These are phyloP conservation scores for Porphyrellus cyaneotinctus DNA, from an alignment of 768 basidiomycete genomes.

Conservation along the genomic window DNA sequence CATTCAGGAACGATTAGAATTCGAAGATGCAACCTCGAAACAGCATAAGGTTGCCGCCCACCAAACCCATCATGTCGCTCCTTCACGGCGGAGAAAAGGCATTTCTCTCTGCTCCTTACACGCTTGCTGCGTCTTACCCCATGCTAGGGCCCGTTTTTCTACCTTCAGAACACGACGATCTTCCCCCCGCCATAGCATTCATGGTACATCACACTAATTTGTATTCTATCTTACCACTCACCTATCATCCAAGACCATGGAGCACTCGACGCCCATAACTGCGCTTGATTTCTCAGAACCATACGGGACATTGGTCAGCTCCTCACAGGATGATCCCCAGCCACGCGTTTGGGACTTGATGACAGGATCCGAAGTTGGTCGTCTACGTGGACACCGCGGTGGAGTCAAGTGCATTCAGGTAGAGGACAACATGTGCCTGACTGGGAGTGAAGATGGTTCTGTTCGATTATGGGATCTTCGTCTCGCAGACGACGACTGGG, in stretches of 20 bases:
- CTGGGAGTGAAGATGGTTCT: constrained; percentile 84
- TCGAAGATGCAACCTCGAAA: constrained; percentile 50
- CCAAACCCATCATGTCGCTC: constrained; percentile 17
- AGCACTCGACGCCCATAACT: constrained; percentile 77
- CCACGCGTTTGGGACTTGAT: constrained; percentile 95
- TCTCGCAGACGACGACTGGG: constrained; percentile 69
- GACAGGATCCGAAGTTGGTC: constrained; percentile 81
- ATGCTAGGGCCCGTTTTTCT: constrained; percentile 83
- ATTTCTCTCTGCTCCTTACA: neutral
- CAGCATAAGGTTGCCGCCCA: constrained; percentile 17
- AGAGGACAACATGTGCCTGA: constrained; percentile 85
- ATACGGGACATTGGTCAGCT: constrained; percentile 88
- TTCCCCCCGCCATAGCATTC: constrained; percentile 92
- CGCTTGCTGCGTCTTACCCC: constrained; percentile 3
- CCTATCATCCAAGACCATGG: constrained; percentile 59
- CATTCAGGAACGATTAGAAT: constrained; percentile 77
- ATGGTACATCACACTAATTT: constrained; percentile 56
- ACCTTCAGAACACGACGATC: constrained; percentile 94
- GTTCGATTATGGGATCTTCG: constrained; percentile 90
- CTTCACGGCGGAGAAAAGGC: constrained; percentile 35
- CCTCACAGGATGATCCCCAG: constrained; percentile 79
- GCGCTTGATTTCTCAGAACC: constrained; percentile 96
- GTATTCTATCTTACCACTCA: neutral
- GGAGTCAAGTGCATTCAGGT: constrained; percentile 89
- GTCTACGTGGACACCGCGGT: constrained; percentile 76